Conservation (phyloP, 257 asterid species). For the Leonotis leonurus region DNA sequence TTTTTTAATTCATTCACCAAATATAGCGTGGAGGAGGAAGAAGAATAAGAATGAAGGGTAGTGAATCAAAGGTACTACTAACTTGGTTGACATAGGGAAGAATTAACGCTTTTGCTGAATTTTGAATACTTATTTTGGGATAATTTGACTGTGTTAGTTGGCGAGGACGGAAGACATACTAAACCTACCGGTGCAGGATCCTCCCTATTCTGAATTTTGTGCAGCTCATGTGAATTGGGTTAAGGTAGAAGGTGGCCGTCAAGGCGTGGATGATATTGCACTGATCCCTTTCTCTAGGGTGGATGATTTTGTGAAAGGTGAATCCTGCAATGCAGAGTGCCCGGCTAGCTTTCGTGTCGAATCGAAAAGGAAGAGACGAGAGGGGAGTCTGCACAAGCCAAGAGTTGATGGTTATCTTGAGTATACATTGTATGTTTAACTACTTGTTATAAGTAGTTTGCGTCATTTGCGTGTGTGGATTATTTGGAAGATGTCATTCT, state of each 20-base stretch:
- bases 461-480: background rate
- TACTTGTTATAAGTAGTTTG: conserved; percentile 31
- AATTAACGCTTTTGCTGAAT: background rate
- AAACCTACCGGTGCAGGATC: conserved; percentile 48
- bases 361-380: conserved; percentile 46
- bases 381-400: conserved; percentile 45
- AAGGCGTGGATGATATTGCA: conserved; percentile 54
- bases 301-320: conserved; percentile 46
- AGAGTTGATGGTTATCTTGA: conserved; percentile 59
- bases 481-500: conserved; percentile 4
- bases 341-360: conserved; percentile 47
- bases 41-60: conserved; percentile 36
- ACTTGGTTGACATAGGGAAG: background rate
- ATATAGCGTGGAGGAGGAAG: background rate
- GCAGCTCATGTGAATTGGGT: conserved; percentile 50
- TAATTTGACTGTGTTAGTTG: conserved; percentile 16
- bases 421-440: conserved; percentile 59
- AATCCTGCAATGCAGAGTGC: conserved; percentile 44
- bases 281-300: conserved; percentile 43
- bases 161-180: conserved; percentile 56
- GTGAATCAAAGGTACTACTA: conserved; percentile 31
- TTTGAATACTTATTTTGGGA: background rate
- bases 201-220: conserved; percentile 38
- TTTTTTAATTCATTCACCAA: background rate
- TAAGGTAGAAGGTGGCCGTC: conserved; percentile 53